A percentile compares a stretch with the other conserved stretches of the same genome.
phyloP scores from a whole-genome alignment of 495 filamentous ascomycete genomes.

The Aspergillus cavernicola region DNA sequence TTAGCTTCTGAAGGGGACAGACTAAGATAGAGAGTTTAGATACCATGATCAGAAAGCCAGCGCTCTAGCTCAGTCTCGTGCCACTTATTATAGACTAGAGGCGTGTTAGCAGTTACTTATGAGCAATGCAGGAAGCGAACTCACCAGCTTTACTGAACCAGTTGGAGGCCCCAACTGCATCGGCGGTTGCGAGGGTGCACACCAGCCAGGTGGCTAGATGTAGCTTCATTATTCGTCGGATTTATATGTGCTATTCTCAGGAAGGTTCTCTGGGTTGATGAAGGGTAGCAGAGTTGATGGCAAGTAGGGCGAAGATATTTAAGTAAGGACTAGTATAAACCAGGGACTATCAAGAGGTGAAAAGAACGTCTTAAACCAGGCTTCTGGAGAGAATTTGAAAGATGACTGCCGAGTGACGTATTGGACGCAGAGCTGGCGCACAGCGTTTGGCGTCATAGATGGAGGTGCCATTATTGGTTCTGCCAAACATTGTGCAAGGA shows the following conservation, averaged over 20 bases:
- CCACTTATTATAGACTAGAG: constrained; percentile 93
- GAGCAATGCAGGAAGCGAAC: constrained; percentile 22
- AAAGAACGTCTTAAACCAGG: not conserved
- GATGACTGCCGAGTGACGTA: constrained; percentile 47
- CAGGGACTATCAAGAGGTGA: not conserved
- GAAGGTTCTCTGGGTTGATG: not conserved
- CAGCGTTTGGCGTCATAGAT: constrained; percentile 23
- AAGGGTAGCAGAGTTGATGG: not conserved
- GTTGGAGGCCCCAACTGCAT: constrained; percentile 62
- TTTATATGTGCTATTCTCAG: not conserved
- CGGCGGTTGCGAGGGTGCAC: constrained; percentile 62
- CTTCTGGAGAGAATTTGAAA: constrained; percentile 5
- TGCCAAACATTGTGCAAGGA: constrained; percentile 1
- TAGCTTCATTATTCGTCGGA: constrained; percentile 63
- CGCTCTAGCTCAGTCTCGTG: constrained; percentile 96
- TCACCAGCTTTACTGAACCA: constrained; percentile 84
- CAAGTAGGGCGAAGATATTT: not conserved
- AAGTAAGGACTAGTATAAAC: not conserved
- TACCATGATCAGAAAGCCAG: constrained; percentile 86
- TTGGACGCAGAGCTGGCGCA: constrained; percentile 14
- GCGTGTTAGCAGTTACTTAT: constrained; percentile 1
- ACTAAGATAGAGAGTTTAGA: not conserved
- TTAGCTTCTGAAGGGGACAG: constrained; percentile 11
- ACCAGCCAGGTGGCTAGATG: constrained; percentile 62
- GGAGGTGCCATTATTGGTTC: constrained; percentile 8